Base-by-base conservation (phyloP, 148 eudicot genomes). In the Heliosperma pusillum region DNA sequence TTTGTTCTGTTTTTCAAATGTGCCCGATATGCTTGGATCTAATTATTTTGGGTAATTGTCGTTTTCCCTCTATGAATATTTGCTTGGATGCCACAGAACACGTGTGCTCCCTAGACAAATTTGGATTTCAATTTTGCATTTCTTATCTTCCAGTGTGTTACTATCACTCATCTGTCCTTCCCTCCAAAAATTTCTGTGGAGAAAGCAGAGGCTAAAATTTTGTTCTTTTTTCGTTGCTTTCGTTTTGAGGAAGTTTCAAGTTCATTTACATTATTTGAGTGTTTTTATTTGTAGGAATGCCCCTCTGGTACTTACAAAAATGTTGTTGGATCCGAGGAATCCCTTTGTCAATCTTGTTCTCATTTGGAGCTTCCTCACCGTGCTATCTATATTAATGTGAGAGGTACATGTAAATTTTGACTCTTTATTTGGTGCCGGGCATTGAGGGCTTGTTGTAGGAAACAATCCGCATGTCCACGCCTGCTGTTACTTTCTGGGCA, bases 291-390 rank as follows among this genome's bases (percentile, higher is more conserved):
- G 77, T 86, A 93, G 98, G 98, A 89, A 84, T 93, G 98, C 68
- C 97, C 98, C 57, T 63, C 82, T 79, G 98, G 98, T 63, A 91
- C 98, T 66, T 93, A 89, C 80, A 93, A 93, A 80, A 86, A 87
- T 88, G 93, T 82, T 50, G 80, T 82, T 50, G 98, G 98, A 77
- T 91, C 98, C 79, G 93, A 88, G 74, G 79, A 61, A 69, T 78
- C 84, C 62, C 97, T 93, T 70, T 93, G 98, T 79, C 85, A 70
- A 71, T 79, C 79, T 44, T 93, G 98, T 71, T 91, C 93, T 70
- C 50, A 80, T 55, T 33, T 77, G 77, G 93, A 89, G 78, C 90
- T 93, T 87, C 95, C 98, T 15, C 90, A 62, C 42, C 98, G 98
- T 78, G 97, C 97, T 73, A 77, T 66, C 72, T 91, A 88, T 74